Evolutionary conservation across 768 basidiomycete genomes (phyloP), one percentile per base, ranked within the genome.

Genomic region (Tubosaeta sp.): DNA sequence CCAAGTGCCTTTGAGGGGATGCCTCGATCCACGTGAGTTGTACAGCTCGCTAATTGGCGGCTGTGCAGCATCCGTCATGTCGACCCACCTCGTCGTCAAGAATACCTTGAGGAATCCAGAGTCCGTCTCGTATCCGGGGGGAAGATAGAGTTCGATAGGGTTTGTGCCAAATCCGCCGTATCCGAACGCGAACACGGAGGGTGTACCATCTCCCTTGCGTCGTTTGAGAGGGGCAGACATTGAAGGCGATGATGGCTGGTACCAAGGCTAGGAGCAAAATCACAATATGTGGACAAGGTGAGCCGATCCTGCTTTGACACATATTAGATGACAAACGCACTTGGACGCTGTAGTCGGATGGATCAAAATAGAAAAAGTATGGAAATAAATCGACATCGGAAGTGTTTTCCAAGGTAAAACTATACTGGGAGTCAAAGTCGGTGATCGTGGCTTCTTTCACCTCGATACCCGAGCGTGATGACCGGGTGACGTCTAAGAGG

Each of bases 311-410:
- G 22, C 7, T 12, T 46, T 11, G 9, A 50, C 4, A 14, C 42
- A 18, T 7, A 32, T 13, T 19, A 9, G 11, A 38, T 21, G 18
- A 38, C 0, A 8, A 8, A 59, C 51, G 25, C 5, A 62, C 60
- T 9, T 56, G 46, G 9, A 62, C 6, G 21, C 51, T 39, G 9
- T 62, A 62, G 36, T 62, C 61, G 4, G 50, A 56, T 9, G 60
- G 60, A 12, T 62, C 60, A 21, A 61, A 59, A 30, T 59, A 62
- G 52, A 62, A 61, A n/a, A 61, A 22, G 48, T 62, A 61, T 16
- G 61, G 61, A 13, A 59, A 62, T 0, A 63, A 49, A 31, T 60
- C 53, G 44, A 48, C 49, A 0, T 53, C 42, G 25, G 60, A 62
- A 14, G 0, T 27, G 42, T 60, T 62, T 41, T 57, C 51, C 48